Base-by-base conservation (phyloP, 495 filamentous ascomycete genomes). In the Penicillium coffeae region DNA sequence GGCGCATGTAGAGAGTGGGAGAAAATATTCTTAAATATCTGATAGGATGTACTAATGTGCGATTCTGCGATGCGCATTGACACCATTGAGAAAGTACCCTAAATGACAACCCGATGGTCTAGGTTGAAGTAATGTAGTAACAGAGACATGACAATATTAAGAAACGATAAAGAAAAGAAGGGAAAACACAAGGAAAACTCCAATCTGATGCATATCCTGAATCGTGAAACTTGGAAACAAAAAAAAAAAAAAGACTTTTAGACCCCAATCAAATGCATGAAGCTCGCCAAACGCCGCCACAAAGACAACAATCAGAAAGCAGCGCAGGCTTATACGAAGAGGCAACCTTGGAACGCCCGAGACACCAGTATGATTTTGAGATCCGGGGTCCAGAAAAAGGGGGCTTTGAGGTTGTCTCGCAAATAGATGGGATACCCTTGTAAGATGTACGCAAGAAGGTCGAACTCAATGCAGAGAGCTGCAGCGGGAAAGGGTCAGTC, bases 171-270 rank as follows among this genome's bases (percentile, higher is more conserved):
- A 42, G 21, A 46, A 34, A 18, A 39, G 18, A 30, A 25, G 32
- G 15, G 18, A 48, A 44, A n/a, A 34, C 27, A 15, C 19, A 30
- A 41, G 15, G 22, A 52, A 48, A 56, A 61, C 55, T 47, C 52
- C 58, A 43, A 48, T 43, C 50, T 30, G 25, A 37, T 12, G 21
- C 12, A 49, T 40, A 21, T 45, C 46, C 10, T 20, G 7, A 13
- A 15, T 38, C 35, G 45, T 41, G 39, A 40, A 45, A 45, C 40
- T 12, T 12, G 16, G 38, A 18, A 40, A 12, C 16, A 37, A 15
- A 37, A 2, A 37, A 37, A 15, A 37, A 6, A 37, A 37, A 21
- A 9, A 40, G 21, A 42, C 41, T 43, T 43, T 43, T 43, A 9
- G 41, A 14, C 41, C 22, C 38, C 14, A 20, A 12, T 41, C 38